phyloP scores from a whole-genome alignment of 1,284 basidiomycete genomes.

The Irpex sp. region DNA sequence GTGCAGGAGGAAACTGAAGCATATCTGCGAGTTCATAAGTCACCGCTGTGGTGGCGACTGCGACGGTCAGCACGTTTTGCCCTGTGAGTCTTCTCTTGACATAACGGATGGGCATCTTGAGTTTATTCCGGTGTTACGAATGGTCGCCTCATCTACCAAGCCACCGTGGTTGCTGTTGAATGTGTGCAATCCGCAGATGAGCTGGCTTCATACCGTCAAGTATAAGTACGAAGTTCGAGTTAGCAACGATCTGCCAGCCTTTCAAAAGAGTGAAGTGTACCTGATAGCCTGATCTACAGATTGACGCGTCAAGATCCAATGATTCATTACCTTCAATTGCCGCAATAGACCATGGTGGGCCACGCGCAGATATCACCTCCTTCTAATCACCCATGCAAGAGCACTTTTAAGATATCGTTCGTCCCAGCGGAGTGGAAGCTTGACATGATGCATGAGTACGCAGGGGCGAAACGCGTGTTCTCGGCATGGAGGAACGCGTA shows the following conservation, averaged over 20 bases:
- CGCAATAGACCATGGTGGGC: background rate
- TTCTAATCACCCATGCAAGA: no score
- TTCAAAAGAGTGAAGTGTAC: background rate
- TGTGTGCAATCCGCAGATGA: no score
- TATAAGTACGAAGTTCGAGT: background rate
- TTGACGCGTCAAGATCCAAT: background rate
- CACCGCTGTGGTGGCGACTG: background rate
- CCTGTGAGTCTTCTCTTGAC: background rate
- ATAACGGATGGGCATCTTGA: background rate
- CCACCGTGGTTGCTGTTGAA: no score
- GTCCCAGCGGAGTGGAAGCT: no score
- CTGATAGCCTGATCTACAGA: background rate
- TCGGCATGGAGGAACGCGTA: background rate
- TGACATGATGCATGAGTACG: no score
- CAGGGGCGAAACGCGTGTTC: background rate
- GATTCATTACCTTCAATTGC: background rate
- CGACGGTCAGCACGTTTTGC: background rate
- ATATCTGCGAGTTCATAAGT: conserved; percentile 22
- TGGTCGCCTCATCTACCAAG: no score
- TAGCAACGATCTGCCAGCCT: conserved; percentile 1
- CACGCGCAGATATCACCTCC: no score
- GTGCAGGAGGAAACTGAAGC: conserved; percentile 41
- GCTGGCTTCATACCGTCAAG: background rate
- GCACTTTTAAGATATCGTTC: no score
- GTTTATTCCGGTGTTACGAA: background rate